Evolutionary conservation across 805 yeast species (phyloP), one percentile per base, ranked within the genome.

Genomic region (Starmerella apicola): DNA sequence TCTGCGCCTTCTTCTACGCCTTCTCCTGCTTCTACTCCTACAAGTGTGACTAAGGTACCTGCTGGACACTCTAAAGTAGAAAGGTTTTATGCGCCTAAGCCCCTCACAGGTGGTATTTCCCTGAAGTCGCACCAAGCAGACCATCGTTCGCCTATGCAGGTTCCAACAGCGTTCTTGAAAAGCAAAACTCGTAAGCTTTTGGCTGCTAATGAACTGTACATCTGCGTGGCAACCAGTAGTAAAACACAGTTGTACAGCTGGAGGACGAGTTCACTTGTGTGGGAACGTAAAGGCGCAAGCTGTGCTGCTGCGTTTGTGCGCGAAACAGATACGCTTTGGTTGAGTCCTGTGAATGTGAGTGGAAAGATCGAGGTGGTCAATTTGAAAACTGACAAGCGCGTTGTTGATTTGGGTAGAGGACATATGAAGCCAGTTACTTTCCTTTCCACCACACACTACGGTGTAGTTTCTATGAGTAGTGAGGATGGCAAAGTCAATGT

Each of bases 401-500:
- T 33, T 3, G 34, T 36, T 3, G 30, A 25, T 13, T 29, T 46
- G 15, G 43, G 28, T 7, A 17, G 34, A 7, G 44, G 39, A 15
- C 50, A 46, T 31, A 18, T 37, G 26, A 38, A 37, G 21, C 42
- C 48, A 9, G 37, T 46, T 6, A 45, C 49, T 1, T 36, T 26
- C 6, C 10, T 45, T 10, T 31, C 39, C 15, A 5, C 16, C 3
- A 32, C 37, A 12, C 10, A 19, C 5, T 5, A 25, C 21, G 49
- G 42, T 5, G 27, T 46, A 3, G 17, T 46, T 6, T 37, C 64
- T 2, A 29, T 64, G 19, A 62, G 63, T 31, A 61, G 56, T 3
- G 64, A 43, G 2, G 51, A 60, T 19, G 67, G 68, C 2, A 53
- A 57, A 32, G 37, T 62, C 1, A 54, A 55, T 37, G 42, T 58